These are phyloP conservation scores for Metschnikowia henanensis DNA, from an alignment of 805 yeast genomes.

Conservation along the genomic window DNA sequence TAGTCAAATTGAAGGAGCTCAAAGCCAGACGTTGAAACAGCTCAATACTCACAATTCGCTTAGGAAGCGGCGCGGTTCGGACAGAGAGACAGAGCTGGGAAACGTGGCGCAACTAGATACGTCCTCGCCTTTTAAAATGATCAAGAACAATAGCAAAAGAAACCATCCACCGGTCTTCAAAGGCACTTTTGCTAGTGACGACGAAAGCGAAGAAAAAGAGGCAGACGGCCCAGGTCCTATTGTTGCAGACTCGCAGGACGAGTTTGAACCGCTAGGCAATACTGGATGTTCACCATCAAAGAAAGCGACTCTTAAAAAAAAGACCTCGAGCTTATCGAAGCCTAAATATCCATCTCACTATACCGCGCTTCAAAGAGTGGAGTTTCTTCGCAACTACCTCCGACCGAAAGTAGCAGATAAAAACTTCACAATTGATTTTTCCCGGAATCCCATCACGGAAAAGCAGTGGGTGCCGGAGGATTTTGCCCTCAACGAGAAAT, in stretches of 20 bases:
- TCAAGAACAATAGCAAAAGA: not conserved
- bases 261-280: slow-evolving; percentile 17
- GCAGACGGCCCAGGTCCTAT: not conserved
- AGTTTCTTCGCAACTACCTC: slow-evolving; percentile 28
- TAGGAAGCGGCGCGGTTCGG: not conserved
- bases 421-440: slow-evolving; percentile 26
- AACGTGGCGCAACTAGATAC: not conserved
- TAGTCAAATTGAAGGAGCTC: slow-evolving; percentile 8
- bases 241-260: slow-evolving; percentile 22
- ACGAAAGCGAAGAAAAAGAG: slow-evolving; percentile 5
- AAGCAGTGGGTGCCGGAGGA: slow-evolving; percentile 37
- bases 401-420: slow-evolving; percentile 22
- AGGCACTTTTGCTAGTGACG: slow-evolving; percentile 10
- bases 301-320: too few relatives aligned
- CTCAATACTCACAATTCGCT: too few relatives aligned
- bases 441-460: slow-evolving; percentile 37
- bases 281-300: not conserved
- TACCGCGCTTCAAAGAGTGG: slow-evolving; percentile 36
- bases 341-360: slow-evolving; percentile 15
- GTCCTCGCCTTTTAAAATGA: slow-evolving; percentile 2
- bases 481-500: slow-evolving; percentile 31
- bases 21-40: not conserved
- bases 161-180: not conserved
- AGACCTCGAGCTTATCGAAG: too few relatives aligned
- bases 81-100: not conserved